Evolutionary conservation across 768 basidiomycete species (phyloP).

Genomic region (Cytidiella melzeri): DNA sequence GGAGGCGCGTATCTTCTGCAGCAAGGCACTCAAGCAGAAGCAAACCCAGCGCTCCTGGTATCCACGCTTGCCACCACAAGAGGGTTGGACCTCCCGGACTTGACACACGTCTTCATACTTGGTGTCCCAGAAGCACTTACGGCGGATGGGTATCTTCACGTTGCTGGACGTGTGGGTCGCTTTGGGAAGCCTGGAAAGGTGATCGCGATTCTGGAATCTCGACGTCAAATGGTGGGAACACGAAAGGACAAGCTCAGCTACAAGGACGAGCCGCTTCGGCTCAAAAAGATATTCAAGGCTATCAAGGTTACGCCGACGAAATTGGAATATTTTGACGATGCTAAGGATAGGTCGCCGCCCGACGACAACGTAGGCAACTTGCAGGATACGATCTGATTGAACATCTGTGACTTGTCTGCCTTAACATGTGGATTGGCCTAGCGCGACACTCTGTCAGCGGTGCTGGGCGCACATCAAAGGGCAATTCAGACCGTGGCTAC

Average conservation of each 20-base stretch:
- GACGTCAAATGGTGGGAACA: slow-evolving; percentile 23
- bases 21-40: slow-evolving; percentile 29
- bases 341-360: slow-evolving; percentile 4
- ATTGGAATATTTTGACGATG: slow-evolving; percentile 47
- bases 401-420: too few relatives aligned
- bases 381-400: too few relatives aligned
- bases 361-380: not conserved
- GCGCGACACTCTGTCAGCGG: too few relatives aligned
- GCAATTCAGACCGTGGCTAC: not conserved
- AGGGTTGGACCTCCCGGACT: slow-evolving; percentile 64
- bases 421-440: too few relatives aligned
- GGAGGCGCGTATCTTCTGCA: slow-evolving; percentile 39
- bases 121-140: slow-evolving; percentile 49
- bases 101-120: slow-evolving; percentile 71
- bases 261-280: slow-evolving; percentile 32
- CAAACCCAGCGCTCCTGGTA: slow-evolving; percentile 60
- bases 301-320: slow-evolving; percentile 39
- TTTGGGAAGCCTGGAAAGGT: slow-evolving; percentile 64
- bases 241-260: slow-evolving; percentile 21
- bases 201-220: slow-evolving; percentile 48
- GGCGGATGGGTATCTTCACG: slow-evolving; percentile 61
- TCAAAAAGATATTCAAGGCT: slow-evolving; percentile 39
- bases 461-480: not conserved
- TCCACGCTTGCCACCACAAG: slow-evolving; percentile 64
- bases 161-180: slow-evolving; percentile 71